Conservation (phyloP, 2,329 filamentous ascomycete genomes). For the Ceratocystis cubensis region DNA sequence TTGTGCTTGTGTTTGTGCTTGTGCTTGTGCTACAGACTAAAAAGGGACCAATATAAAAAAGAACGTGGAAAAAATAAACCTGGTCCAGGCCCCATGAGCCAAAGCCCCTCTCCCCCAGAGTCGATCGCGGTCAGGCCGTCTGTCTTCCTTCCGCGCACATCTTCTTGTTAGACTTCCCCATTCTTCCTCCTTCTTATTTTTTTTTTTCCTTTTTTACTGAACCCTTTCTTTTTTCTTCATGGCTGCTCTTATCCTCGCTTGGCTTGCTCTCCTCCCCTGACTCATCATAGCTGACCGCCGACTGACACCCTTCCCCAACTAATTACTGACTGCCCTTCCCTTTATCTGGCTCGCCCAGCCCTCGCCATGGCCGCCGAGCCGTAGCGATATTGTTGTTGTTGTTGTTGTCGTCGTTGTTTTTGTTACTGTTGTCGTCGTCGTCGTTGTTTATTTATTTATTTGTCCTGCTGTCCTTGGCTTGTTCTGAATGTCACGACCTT, state of each 20-base stretch:
- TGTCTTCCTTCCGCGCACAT: background rate
- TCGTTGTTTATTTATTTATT: too few relatives aligned
- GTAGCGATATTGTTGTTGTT: too few relatives aligned
- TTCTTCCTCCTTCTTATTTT: background rate
- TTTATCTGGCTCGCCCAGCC: too few relatives aligned
- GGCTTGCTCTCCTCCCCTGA: background rate
- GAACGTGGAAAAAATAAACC: background rate
- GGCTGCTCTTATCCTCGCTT: background rate
- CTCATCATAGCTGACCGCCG: too few relatives aligned
- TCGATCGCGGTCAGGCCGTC: slow-evolving; percentile 8
- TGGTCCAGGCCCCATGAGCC: background rate
- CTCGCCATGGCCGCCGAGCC: too few relatives aligned
- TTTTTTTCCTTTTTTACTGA: background rate
- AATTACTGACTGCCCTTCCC: too few relatives aligned
- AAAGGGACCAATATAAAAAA: background rate
- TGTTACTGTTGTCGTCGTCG: too few relatives aligned
- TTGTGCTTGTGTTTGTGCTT: background rate
- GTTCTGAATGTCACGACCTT: too few relatives aligned
- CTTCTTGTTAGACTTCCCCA: background rate
- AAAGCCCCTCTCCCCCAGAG: slow-evolving; percentile 1
- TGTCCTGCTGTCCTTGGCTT: too few relatives aligned
- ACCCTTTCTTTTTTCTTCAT: background rate
- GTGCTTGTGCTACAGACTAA: background rate
- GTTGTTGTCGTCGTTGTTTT: too few relatives aligned
- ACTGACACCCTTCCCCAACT: too few relatives aligned